These are phyloP conservation scores for Seiridium unicorne DNA, from an alignment of 2,329 filamentous ascomycete genomes.

Conservation along the genomic window DNA sequence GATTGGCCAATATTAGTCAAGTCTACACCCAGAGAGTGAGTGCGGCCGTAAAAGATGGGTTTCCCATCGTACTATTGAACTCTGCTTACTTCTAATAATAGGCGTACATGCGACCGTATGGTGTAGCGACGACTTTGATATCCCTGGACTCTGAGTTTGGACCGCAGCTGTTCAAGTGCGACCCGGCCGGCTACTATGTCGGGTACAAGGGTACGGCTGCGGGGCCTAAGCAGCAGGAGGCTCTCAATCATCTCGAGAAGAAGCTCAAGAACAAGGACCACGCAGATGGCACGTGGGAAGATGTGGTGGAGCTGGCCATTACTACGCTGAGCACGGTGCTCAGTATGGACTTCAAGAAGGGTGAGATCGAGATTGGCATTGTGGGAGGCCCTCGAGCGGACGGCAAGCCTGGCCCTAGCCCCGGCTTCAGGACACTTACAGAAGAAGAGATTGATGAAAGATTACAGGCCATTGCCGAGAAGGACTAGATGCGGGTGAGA, in stretches of 20 bases:
- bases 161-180: constrained; percentile 96
- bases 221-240: constrained; percentile 97
- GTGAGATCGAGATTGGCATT: constrained; percentile 96
- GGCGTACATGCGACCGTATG: constrained; percentile 97
- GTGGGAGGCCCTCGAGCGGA: constrained; percentile 84
- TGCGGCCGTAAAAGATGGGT: constrained; percentile 5
- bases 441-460: constrained; percentile 99
- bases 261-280: constrained; percentile 99
- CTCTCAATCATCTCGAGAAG: constrained; percentile 97
- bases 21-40: constrained; percentile 94
- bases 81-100: constrained; percentile 32
- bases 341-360: constrained; percentile 99
- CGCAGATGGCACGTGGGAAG: constrained; percentile 91
- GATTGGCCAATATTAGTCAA: constrained; percentile 97
- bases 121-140: constrained; percentile 92
- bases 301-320: constrained; percentile 96
- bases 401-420: constrained; percentile 77
- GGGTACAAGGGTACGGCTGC: constrained; percentile 98
- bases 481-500: constrained; percentile 66
- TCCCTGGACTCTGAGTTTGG: constrained; percentile 90
- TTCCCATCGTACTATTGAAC: neutral
- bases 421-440: constrained; percentile 82
- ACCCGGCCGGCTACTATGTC: constrained; percentile 95
- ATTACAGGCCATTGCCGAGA: constrained; percentile 96
- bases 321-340: constrained; percentile 92